These are phyloP conservation scores for Saccharomycopsis babjevae DNA, from an alignment of 805 yeast species.

Conservation along the genomic window DNA sequence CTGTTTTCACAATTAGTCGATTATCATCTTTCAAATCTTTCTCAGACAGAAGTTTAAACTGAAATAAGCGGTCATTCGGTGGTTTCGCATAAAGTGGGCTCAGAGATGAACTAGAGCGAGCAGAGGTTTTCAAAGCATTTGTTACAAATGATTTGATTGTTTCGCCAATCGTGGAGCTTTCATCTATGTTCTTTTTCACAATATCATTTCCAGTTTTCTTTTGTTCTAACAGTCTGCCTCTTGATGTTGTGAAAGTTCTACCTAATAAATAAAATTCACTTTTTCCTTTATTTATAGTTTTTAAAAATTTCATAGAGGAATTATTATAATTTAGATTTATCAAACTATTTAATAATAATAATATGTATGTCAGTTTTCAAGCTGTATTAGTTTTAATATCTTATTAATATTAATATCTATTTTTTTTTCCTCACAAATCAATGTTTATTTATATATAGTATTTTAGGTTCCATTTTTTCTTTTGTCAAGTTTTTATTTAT, in stretches of 20 bases:
- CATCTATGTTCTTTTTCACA: not conserved
- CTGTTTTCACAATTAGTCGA: not conserved
- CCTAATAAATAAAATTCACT: not conserved
- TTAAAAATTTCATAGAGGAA: not conserved
- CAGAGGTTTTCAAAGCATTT: not conserved
- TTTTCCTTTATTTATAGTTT: not conserved
- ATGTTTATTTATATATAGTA: not conserved
- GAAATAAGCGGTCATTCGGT: not conserved
- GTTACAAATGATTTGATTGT: not conserved
- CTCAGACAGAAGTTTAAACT: not conserved
- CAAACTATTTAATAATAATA: not conserved
- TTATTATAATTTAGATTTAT: not conserved
- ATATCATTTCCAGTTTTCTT: not conserved
- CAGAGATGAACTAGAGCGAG: not conserved
- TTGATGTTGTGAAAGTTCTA: not conserved
- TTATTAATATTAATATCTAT: not conserved
- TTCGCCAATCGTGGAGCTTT: not conserved
- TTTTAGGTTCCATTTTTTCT: not conserved
- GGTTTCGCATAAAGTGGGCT: not conserved
- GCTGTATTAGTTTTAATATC: not conserved
- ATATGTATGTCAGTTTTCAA: not conserved
- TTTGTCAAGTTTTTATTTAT: not conserved
- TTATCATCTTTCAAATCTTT: not conserved
- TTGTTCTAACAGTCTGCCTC: not conserved
- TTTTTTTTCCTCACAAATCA: not conserved